Evolutionary conservation across 371 early-diverging fungal genomes (phyloP).

Genomic region (Massospora cicadina): DNA sequence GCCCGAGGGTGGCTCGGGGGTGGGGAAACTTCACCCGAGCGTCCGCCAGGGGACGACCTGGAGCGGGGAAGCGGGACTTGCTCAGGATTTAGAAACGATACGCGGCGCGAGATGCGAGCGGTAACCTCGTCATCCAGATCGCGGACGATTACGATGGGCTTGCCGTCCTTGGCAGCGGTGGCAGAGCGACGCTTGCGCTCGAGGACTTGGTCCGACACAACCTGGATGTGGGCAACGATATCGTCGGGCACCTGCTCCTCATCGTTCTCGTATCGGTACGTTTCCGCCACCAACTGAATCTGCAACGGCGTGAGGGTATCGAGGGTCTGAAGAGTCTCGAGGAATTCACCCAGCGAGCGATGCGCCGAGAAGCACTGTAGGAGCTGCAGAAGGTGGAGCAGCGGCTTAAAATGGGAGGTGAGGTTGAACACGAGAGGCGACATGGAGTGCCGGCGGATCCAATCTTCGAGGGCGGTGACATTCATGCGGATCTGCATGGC

Average conservation of each 20-base stretch:
- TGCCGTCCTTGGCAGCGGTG: conserved; percentile 21
- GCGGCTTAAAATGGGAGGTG: conserved; percentile 29
- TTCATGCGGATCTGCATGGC: conserved; percentile 78
- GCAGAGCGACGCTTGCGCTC: conserved; percentile 26
- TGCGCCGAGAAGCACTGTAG: conserved; percentile 59
- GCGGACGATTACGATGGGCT: conserved; percentile 7
- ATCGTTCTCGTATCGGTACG: conserved; percentile 71
- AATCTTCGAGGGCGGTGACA: conserved; percentile 56
- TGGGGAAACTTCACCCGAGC: too few relatives aligned
- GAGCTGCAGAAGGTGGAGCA: conserved; percentile 64
- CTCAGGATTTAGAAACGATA: conserved; percentile 5
- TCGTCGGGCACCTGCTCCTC: conserved; percentile 49
- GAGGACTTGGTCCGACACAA: conserved; percentile 38
- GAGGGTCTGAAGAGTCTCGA: conserved; percentile 45
- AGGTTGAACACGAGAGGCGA: conserved; percentile 27
- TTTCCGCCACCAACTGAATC: conserved; percentile 40
- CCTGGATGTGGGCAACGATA: conserved; percentile 46
- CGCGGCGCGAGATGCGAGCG: not conserved
- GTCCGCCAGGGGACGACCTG: not conserved
- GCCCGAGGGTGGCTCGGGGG: too few relatives aligned
- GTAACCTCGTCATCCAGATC: conserved; percentile 8
- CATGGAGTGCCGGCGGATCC: conserved; percentile 35
- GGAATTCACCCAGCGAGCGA: conserved; percentile 40
- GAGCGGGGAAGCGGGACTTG: not conserved
- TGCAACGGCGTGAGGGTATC: conserved; percentile 49